Evolutionary conservation across 2,329 filamentous ascomycete genomes (phyloP), one percentile per base, ranked within the genome.

Genomic region (Fusarium equiseti): DNA sequence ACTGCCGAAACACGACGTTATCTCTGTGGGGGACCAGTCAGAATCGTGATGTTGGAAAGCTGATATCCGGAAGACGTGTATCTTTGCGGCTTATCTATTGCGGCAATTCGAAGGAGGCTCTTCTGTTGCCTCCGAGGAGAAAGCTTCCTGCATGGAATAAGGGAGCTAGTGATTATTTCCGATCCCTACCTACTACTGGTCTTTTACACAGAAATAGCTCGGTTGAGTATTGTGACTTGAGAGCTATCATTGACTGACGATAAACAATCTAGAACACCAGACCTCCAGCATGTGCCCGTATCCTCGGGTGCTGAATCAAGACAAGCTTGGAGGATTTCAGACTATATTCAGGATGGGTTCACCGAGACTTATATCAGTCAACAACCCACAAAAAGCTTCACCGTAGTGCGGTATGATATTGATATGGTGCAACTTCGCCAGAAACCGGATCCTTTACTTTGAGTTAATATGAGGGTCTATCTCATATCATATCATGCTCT

Each of bases 41-140:
- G 31, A 54, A 35, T 18, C 31, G 31, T 12, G 51, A 45, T 43
- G 57, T 66, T 71, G 61, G 40, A 70, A 68, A 64, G 9, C 45
- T 50, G 46, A 22, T 32, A 42, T 18, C 44, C 24, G 46, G 22
- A 43, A 27, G 38, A 49, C 38, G 51, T 40, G 54, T 63, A 27
- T 56, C 26, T 45, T 48, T 67, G 56, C 46, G 66, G 53, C 69
- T 72, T 72, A 72, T 72, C 69, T 66, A 22, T 53, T 24, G n/a
- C 46, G 8, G 31, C 3, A 42, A 56, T 57, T 72, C 57, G 59
- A 70, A 72, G 59, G 32, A 49, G 22, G 35, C 29, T 58, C 45
- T 43, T 32, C 22, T 22, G 18, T 16, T 42, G 42, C 29, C 56
- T 72, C 69, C 70, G 70, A 72, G 70, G 70, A 72, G 63, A 72